Evolutionary conservation across 176 grass and related monocot genomes (phyloP).

Genomic region (Dactylis glomerata): DNA sequence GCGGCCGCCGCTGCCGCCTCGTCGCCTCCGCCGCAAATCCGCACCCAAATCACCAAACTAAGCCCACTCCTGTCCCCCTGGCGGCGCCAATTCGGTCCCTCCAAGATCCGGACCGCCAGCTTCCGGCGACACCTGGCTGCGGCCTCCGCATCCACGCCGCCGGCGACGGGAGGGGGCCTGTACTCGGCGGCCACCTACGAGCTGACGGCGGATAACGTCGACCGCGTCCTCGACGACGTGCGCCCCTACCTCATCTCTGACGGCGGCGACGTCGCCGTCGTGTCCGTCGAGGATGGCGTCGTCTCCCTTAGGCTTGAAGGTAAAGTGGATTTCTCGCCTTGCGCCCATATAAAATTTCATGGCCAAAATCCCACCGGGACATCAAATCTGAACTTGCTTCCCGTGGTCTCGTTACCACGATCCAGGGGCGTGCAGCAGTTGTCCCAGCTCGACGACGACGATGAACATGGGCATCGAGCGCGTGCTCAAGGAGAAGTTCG

Average conservation of each 20-base stretch:
- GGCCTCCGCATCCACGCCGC: constrained; percentile 35
- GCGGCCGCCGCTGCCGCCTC: constrained; percentile 16
- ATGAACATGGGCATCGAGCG: constrained; percentile 98
- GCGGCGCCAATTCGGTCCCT: constrained; percentile 13
- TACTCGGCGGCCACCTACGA: constrained; percentile 76
- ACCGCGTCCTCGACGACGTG: constrained; percentile 76
- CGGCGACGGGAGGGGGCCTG: constrained; percentile 48
- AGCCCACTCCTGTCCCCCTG: neutral
- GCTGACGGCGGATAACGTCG: constrained; percentile 76
- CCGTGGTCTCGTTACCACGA: neutral
- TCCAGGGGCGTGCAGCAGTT: constrained; percentile 86
- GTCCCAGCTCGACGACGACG: constrained; percentile 88
- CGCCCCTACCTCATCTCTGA: constrained; percentile 90
- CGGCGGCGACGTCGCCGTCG: constrained; percentile 80
- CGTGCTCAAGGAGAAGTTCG: constrained; percentile 93
- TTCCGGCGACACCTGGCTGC: constrained; percentile 9
- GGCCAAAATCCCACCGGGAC: neutral
- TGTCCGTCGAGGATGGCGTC: constrained; percentile 77
- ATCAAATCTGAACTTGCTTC: neutral
- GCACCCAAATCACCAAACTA: neutral
- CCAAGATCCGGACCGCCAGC: constrained; percentile 27
- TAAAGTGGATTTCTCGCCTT: constrained; percentile 16
- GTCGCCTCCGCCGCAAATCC: constrained; percentile 27
- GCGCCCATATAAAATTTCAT: neutral
- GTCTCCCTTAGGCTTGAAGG: constrained; percentile 92